Base-by-base conservation (phyloP, 306 rosid species). In the Corylus heterophylla region DNA sequence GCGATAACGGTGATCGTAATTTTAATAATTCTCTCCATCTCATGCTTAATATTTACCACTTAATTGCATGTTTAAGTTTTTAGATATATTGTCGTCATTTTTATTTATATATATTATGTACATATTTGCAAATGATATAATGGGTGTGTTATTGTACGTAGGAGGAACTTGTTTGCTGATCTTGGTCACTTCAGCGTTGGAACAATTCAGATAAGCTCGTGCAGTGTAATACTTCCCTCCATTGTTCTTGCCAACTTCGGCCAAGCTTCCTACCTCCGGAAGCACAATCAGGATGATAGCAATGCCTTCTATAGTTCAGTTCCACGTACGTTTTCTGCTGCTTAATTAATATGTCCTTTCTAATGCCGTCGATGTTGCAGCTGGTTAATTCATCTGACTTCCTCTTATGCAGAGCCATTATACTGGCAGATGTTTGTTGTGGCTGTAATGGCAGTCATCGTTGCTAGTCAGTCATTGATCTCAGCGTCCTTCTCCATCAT, bases 401-500 rank as follows among this genome's bases (percentile, higher is more conserved):
- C 49, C 14, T 62, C 37, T 37, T 45, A 12, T 87, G 89, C 86
- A 92, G 91, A 20, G 1, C 50, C 71, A 22, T 22, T 93, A 6
- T 93, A 87, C 48, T 91, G 98, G 94, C 97, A 92, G 54, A 84
- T 82, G 88, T 90, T 89, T 87, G 86, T 74, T 20, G 68, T 89
- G 62, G 91, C 93, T 1, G 87, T 93, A 51, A 6, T 81, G 75
- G 92, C 98, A 42, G 27, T 94, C 8, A 88, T 91, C 44, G 87
- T 91, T 71, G 98, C 97, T 29, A 91, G 94, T 72, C 93, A 93
- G 84, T 88, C 98, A 25, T 84, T 93, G 89, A 93, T 93, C 52
- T 89, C 97, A 1, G 93, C 90, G 31, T 81, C 92, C 8, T 93
- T 93, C 82, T 91, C 97, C 2, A 87, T 89, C 55, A 80, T 93